Percentiles rank a stretch among this genome's conserved stretches.
These are phyloP conservation scores for Naegleria gruberi DNA, from an alignment of 208 protist genomes.

Conservation along the genomic window DNA sequence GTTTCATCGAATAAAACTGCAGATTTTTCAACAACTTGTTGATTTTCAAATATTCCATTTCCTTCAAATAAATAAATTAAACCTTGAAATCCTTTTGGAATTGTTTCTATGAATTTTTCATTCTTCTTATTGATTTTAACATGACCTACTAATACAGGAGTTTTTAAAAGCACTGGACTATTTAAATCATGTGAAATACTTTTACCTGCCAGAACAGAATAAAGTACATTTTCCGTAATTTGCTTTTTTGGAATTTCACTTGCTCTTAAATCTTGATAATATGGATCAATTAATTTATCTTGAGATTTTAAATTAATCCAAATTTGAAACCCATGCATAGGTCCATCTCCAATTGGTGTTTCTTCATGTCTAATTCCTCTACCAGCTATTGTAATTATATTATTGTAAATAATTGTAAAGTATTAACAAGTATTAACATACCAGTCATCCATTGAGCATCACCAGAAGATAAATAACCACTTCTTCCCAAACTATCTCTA, in stretches of 20 bases:
- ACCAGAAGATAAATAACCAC: constrained; percentile 56
- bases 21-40: not conserved
- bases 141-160: not conserved
- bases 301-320: constrained; percentile 74
- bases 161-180: not conserved
- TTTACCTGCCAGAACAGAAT: not conserved
- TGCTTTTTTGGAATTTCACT: constrained; percentile 44
- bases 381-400: constrained; percentile 82
- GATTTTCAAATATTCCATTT: not conserved
- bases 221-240: constrained; percentile 20
- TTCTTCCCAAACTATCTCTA: constrained; percentile 57
- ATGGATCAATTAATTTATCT: constrained; percentile 61
- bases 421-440: constrained; percentile 51
- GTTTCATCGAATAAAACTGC: not conserved
- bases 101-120: constrained; percentile 9
- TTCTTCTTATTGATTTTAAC: not conserved
- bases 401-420: too few relatives aligned
- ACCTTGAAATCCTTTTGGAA: constrained; percentile 38
- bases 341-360: constrained; percentile 53
- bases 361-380: constrained; percentile 71
- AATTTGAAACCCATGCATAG: constrained; percentile 54
- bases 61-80: not conserved
- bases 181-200: not conserved
- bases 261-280: constrained; percentile 56
- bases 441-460: not conserved